Conservation (phyloP, 23 red algal species). For the Gracilaria domingensis region DNA sequence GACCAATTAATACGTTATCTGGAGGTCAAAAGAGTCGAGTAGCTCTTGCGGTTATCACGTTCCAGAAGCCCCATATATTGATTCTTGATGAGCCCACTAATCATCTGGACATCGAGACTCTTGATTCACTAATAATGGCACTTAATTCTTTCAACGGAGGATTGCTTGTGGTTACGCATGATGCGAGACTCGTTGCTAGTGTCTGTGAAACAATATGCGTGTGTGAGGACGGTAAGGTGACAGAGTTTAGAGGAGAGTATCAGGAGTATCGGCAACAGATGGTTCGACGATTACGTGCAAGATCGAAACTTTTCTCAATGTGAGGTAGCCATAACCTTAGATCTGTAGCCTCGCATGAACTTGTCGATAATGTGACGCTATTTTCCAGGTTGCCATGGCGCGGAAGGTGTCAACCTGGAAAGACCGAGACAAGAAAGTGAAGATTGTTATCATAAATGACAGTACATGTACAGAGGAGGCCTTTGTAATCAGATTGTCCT, state of each 20-base stretch:
- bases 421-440: no score
- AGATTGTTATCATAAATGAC: no score
- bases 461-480: no score
- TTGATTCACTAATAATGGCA: constrained; percentile 88
- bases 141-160: constrained; percentile 96
- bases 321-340: neutral
- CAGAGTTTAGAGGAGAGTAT: constrained; percentile 81
- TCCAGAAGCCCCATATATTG: constrained; percentile 80
- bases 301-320: constrained; percentile 60
- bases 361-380: no score
- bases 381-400: no score
- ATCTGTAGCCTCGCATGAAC: no score
- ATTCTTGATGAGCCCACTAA: constrained; percentile 82
- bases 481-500: no score
- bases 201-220: constrained; percentile 87
- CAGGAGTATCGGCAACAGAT: constrained; percentile 82
- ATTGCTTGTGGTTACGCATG: constrained; percentile 83
- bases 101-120: constrained; percentile 75
- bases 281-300: constrained; percentile 52
- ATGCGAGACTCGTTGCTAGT: constrained; percentile 77
- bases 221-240: constrained; percentile 77
- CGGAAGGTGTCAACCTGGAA: no score
- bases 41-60: constrained; percentile 90
- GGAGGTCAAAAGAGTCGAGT: constrained; percentile 95
- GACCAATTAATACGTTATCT: constrained; percentile 92